Evolutionary conservation across 495 filamentous ascomycete genomes (phyloP).

Genomic region (Coniosporium apollinis): DNA sequence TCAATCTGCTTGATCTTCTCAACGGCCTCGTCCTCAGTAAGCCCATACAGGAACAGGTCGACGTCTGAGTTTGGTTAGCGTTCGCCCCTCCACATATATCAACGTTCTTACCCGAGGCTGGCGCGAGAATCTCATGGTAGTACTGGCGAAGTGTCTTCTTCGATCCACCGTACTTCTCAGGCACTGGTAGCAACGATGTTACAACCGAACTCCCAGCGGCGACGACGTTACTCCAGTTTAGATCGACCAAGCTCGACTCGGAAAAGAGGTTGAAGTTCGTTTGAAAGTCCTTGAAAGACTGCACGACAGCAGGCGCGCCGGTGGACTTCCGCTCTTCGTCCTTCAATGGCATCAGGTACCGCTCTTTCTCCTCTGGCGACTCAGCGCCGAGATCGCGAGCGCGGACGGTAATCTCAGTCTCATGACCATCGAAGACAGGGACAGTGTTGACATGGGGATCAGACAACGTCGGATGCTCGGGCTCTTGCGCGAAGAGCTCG

Average conservation of each 20-base stretch:
- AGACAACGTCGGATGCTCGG: constrained; percentile 36
- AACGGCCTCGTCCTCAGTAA: constrained; percentile 52
- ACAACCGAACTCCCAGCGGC: constrained; percentile 62
- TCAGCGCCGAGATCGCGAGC: constrained; percentile 46
- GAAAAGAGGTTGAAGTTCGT: constrained; percentile 65
- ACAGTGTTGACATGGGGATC: constrained; percentile 49
- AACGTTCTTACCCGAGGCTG: too few relatives aligned
- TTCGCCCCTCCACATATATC: too few relatives aligned
- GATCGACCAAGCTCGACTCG: constrained; percentile 42
- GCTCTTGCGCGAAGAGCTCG: constrained; percentile 54
- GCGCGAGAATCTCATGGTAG: constrained; percentile 63
- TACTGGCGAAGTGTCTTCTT: constrained; percentile 53
- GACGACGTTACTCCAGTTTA: constrained; percentile 65
- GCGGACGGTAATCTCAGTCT: constrained; percentile 38
- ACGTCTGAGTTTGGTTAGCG: too few relatives aligned
- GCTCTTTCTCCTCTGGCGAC: constrained; percentile 38
- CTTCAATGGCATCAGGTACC: constrained; percentile 54
- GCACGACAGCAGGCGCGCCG: constrained; percentile 48
- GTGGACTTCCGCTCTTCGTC: constrained; percentile 37
- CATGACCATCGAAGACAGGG: constrained; percentile 46
- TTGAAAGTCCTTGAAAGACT: constrained; percentile 47
- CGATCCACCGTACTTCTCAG: constrained; percentile 40
- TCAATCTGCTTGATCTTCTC: constrained; percentile 75
- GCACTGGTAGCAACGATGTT: constrained; percentile 57
- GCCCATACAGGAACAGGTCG: constrained; percentile 66